Conservation (phyloP, 2,329 filamentous ascomycete species). For the Myotisia sp. region DNA sequence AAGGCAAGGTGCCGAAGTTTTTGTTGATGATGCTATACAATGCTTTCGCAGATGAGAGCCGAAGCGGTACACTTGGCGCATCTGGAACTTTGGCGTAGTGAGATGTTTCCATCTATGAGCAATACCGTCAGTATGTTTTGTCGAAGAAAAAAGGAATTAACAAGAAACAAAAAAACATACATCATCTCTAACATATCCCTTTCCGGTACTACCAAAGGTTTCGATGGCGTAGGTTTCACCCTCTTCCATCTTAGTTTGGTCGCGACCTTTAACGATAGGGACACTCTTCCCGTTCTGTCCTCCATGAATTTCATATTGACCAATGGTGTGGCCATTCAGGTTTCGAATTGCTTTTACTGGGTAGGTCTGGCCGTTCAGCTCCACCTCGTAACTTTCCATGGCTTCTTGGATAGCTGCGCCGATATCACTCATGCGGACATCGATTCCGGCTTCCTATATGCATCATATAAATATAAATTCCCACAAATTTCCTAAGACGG, state of each 20-base stretch:
- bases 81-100: constrained; percentile 70
- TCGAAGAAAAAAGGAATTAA: not conserved
- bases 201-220: constrained; percentile 87
- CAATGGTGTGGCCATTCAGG: constrained; percentile 78
- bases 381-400: constrained; percentile 87
- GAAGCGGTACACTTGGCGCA: constrained; percentile 59
- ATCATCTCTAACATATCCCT: constrained; percentile 74
- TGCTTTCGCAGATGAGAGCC: constrained; percentile 68
- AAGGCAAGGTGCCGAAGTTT: constrained; percentile 88
- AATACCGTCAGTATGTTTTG: constrained; percentile 9
- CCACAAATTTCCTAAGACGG: not conserved
- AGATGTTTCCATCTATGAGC: constrained; percentile 54
- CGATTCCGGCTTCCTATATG: constrained; percentile 66
- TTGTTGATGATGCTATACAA: constrained; percentile 83
- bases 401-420: constrained; percentile 73
- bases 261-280: constrained; percentile 77
- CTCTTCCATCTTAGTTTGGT: constrained; percentile 95
- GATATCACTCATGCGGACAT: constrained; percentile 76
- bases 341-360: constrained; percentile 77
- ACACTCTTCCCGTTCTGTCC: constrained; percentile 79
- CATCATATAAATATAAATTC: not conserved
- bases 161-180: constrained; percentile 37
- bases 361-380: constrained; percentile 62
- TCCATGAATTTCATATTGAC: constrained; percentile 79
- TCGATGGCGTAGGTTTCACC: constrained; percentile 91